Evolutionary conservation across 169 alveolate species (phyloP), one percentile per base, ranked within the genome.

Genomic region (Plasmodium vivax): DNA sequence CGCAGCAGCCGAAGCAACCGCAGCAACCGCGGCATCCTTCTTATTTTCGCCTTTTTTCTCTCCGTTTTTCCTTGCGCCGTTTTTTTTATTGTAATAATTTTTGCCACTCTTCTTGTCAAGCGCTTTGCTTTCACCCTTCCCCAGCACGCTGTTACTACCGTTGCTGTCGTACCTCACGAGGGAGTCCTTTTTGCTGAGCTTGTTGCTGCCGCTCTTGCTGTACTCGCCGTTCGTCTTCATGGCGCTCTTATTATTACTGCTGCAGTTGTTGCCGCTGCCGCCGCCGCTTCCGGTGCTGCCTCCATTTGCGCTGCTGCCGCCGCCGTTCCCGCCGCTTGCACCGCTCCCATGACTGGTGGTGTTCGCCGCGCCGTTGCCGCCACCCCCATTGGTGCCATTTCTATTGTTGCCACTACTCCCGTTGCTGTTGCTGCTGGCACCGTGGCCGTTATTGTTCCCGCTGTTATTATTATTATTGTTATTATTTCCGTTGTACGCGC

Each of bases 51-150:
- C 38, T 14, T 75, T 75, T 58, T 87, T 87, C 9, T 77, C 87
- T 56, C 23, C 87, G 62, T 14, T 38, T 87, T 79, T 87, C 23
- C 38, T 68, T 68, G 45, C 79, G 75, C 79, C 51, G 14, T 10
- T 58, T 77, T 87, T 87, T 38, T 62, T 87, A 47, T 79, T 77
- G 23, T 47, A 79, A 87, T 77, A 87, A 7, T 6, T 30, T 32
- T 58, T 79, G 12, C 90, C 87, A 51, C 56, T 87, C 41, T 54
- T 77, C 71, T 45, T 87, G 27, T 79, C 94, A 19, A 32, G 2
- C 45, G 72, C 30, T 79, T 87, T 87, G 16, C n/a, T 23, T 27
- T 79, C 82, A 56, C 19, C 43, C 41, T 87, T 77, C 16, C 23
- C n/a, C 19, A 73, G 2, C 6, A 34, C 51, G 14, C 30, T 14